phyloP scores from a whole-genome alignment of 2,329 filamentous ascomycete genomes.

The Huntiella bhutanensis region DNA sequence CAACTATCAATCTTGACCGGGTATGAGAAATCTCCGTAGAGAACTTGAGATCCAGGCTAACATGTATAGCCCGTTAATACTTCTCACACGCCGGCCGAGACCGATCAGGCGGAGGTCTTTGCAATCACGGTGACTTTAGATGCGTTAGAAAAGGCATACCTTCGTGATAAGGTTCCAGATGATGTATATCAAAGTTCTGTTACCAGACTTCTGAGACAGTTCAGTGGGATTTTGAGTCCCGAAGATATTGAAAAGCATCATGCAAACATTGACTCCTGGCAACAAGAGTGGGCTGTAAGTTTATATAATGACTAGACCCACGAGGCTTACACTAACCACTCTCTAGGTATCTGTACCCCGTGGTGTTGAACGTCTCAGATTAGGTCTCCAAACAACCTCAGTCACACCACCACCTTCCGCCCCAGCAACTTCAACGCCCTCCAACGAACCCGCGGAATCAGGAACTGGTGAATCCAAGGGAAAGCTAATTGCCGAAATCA shows the following conservation, averaged over 20 bases:
- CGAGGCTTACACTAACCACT: neutral
- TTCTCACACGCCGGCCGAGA: slow-evolving; percentile 66
- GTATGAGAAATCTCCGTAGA: slow-evolving; percentile 26
- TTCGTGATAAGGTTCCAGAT: slow-evolving; percentile 86
- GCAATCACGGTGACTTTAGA: slow-evolving; percentile 94
- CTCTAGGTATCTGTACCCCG: slow-evolving; percentile 80
- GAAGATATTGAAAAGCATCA: slow-evolving; percentile 83
- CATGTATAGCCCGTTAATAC: slow-evolving; percentile 69
- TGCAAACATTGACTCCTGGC: slow-evolving; percentile 76
- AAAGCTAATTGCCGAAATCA: slow-evolving; percentile 67
- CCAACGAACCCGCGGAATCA: slow-evolving; percentile 17
- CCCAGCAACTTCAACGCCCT: slow-evolving; percentile 20
- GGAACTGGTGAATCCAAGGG: slow-evolving; percentile 25
- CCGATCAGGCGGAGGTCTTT: slow-evolving; percentile 90
- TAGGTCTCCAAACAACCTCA: slow-evolving; percentile 79
- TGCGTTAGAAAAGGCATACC: slow-evolving; percentile 86
- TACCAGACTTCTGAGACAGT: slow-evolving; percentile 82
- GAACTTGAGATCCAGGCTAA: neutral
- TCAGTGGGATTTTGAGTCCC: slow-evolving; percentile 82
- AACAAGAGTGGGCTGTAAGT: slow-evolving; percentile 74
- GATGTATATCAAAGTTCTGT: slow-evolving; percentile 92
- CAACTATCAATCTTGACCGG: slow-evolving; percentile 86
- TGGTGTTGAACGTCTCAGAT: slow-evolving; percentile 78
- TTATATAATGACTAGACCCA: neutral
- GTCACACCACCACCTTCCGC: slow-evolving; percentile 33